Percentiles rank a stretch among this genome's conserved stretches.
These are phyloP conservation scores for Penicillium sp. DNA, from an alignment of 2,329 filamentous ascomycete species.

Conservation along the genomic window DNA sequence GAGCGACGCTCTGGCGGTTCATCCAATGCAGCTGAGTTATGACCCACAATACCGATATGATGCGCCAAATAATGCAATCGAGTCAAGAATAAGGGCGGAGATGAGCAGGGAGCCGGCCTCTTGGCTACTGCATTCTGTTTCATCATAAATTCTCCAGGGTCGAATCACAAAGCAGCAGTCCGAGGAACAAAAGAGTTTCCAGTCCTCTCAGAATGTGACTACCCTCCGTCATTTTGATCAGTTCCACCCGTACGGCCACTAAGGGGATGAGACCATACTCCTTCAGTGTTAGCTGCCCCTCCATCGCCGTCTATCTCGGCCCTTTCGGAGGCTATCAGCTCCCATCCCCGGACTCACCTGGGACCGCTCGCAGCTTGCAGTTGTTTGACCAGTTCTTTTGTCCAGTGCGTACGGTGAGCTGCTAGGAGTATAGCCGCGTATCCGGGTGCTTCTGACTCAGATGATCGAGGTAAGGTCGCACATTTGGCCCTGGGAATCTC, in stretches of 20 bases:
- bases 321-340: conserved; percentile 11
- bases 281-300: conserved; percentile 15
- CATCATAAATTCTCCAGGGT: conserved; percentile 8
- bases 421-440: background rate
- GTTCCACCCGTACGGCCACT: conserved; percentile 27
- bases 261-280: conserved; percentile 19
- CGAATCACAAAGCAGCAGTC: conserved; percentile 3
- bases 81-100: conserved; percentile 11
- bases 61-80: conserved; percentile 9
- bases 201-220: conserved; percentile 3
- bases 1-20: conserved; percentile 14
- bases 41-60: conserved; percentile 5
- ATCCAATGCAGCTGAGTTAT: conserved; percentile 9
- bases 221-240: conserved; percentile 9
- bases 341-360: conserved; percentile 12
- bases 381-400: background rate
- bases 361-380: background rate
- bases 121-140: conserved; percentile 12
- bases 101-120: conserved; percentile 14
- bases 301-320: conserved; percentile 9
- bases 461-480: conserved; percentile 1
- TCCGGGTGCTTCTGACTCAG: conserved; percentile 3
- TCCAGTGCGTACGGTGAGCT: background rate
- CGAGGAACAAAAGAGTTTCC: conserved; percentile 6
- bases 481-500: background rate